A percentile compares a stretch with the other conserved stretches of the same genome.
Conservation (phyloP, 73 alveolate species). For the Paramecium octaurelia region DNA sequence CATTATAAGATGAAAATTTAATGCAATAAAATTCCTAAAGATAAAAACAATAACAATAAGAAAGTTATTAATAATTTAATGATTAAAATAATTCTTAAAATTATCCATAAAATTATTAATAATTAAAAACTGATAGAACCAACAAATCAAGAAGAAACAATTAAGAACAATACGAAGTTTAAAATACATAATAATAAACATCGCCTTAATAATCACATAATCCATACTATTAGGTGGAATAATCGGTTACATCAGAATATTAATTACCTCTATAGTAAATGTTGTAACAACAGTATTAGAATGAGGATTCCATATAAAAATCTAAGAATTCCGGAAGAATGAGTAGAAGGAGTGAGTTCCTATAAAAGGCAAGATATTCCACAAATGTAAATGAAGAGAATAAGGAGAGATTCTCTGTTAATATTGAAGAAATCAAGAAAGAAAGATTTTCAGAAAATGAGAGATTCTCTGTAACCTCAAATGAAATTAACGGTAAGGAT, state of each 20-base stretch:
- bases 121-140: neutral
- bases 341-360: slow-evolving; percentile 2
- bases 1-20: neutral
- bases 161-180: neutral
- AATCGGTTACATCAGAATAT: neutral
- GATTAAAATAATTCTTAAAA: neutral
- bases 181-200: neutral
- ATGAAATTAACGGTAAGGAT: neutral
- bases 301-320: neutral
- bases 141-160: neutral
- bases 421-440: neutral
- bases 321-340: neutral
- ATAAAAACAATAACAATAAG: neutral
- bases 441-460: neutral
- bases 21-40: neutral
- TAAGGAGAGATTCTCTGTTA: neutral
- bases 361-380: neutral
- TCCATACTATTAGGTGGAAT: neutral
- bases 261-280: neutral
- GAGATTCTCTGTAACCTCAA: neutral
- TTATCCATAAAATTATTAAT: neutral
- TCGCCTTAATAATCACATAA: neutral
- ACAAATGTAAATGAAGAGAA: neutral
- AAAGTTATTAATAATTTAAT: neutral
- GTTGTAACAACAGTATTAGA: neutral